Conservation (phyloP, 768 basidiomycete species). For the Trametes villosa region DNA sequence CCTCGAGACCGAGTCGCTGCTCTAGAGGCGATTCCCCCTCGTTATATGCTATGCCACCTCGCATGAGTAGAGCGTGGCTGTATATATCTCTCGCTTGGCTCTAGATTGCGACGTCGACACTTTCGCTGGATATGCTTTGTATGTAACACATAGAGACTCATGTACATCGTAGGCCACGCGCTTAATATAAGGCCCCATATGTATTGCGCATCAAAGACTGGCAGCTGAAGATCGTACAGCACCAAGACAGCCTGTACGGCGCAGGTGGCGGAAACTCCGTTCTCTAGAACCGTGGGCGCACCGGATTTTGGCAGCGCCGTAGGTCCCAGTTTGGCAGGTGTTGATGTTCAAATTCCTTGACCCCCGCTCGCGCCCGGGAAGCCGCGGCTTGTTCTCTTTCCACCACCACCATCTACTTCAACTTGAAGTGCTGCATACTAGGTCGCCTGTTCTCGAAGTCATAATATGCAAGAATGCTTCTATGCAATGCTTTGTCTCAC, state of each 20-base stretch:
- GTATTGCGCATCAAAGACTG: background rate
- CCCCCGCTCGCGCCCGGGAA: no score
- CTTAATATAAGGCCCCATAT: constrained; percentile 8
- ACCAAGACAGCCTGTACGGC: no score
- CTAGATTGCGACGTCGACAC: background rate
- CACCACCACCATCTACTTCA: background rate
- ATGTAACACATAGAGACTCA: constrained; percentile 7
- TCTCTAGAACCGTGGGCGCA: no score
- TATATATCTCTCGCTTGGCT: background rate
- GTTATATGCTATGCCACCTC: background rate
- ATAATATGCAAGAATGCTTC: no score
- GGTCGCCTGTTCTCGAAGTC: no score
- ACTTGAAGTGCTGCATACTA: no score
- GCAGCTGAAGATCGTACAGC: background rate
- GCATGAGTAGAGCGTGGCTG: background rate
- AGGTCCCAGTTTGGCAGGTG: constrained; percentile 7
- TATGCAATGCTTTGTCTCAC: no score
- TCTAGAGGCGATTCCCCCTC: constrained; percentile 36
- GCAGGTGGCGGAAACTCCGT: no score
- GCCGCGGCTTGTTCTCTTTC: background rate
- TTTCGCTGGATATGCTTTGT: background rate
- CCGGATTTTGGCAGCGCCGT: no score
- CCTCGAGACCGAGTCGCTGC: constrained; percentile 60
- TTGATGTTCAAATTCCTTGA: constrained; percentile 2
- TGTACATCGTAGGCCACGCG: constrained; percentile 10